Evolutionary conservation across 1,139 yeast species (phyloP), one percentile per base, ranked within the genome.

Genomic region (Geotrichum carabidarum): DNA sequence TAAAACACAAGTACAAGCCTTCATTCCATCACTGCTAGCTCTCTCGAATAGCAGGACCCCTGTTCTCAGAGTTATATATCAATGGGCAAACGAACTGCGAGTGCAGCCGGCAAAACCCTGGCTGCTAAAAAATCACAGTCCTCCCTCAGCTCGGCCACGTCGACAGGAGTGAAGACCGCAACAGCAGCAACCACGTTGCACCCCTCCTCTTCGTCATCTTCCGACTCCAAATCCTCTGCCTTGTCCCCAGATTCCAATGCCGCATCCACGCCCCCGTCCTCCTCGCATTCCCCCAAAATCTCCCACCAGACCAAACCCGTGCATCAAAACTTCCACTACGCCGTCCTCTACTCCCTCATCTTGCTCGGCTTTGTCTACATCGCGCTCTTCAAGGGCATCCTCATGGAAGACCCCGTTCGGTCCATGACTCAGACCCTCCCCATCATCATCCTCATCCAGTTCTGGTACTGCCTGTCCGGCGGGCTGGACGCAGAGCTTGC

Each of bases 401-500:
- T 58, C 37, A 43, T 56, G 5, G 52, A 53, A 4, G 60, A 61
- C 44, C 66, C 67, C 1, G 60, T 57, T 1, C 50, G 53, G 40
- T 57, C 64, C 30, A 56, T 64, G 62, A 56, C 60, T n/a, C 63
- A 62, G 56, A 56, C 63, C 2, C 50, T 63, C 18, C 63, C 64
- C 9, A 50, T 59, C 12, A 51, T 65, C 47, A 55, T 63, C 14
- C 42, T 57, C 15, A 54, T 64, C n/a, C 69, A 66, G 44, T 49
- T 64, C 40, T 58, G 60, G 22, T 66, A 66, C 58, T 64, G 67
- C 43, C 57, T 63, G 8, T 48, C 62, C 34, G 68, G 65, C 14
- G 60, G 59, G 17, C 58, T 59, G 45, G 63, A 57, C 31, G 54
- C 54, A 15, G 50, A 37, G 45, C 38, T 52, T 3, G 22, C 45